phyloP scores from a whole-genome alignment of 1,139 yeast species.

The Taphrina wiesneri region DNA sequence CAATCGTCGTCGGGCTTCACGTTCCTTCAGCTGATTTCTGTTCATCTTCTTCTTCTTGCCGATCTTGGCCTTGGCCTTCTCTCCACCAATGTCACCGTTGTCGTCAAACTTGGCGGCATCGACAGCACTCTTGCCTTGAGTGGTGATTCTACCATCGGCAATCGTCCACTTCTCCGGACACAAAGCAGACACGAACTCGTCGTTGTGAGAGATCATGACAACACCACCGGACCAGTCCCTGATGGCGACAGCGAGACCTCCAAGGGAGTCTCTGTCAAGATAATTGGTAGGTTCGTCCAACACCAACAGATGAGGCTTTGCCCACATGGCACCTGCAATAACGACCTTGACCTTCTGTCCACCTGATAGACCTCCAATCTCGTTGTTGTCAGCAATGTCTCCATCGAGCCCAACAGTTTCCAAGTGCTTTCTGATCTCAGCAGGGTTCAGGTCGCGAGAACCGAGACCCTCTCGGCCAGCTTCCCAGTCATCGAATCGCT shows the following conservation, averaged over 20 bases:
- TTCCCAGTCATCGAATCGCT: constrained; percentile 95
- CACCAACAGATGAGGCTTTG: constrained; percentile 95
- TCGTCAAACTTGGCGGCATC: constrained; percentile 82
- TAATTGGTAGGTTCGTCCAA: constrained; percentile 98
- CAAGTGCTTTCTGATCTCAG: constrained; percentile 91
- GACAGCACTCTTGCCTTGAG: constrained; percentile 74
- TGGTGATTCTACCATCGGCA: constrained; percentile 84
- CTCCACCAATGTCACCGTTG: constrained; percentile 51
- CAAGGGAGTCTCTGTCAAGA: constrained; percentile 94
- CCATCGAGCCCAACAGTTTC: constrained; percentile 97
- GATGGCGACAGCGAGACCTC: constrained; percentile 95
- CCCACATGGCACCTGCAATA: constrained; percentile 99
- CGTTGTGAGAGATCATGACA: constrained; percentile 96
- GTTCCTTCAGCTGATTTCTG: constrained; percentile 88
- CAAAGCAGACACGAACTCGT: constrained; percentile 93
- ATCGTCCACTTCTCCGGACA: constrained; percentile 99
- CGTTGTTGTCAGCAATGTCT: constrained; percentile 97
- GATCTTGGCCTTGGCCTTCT: constrained; percentile 63
- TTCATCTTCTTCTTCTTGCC: constrained; percentile 84
- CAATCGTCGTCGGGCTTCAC: constrained; percentile 90
- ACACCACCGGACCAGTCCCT: constrained; percentile 99
- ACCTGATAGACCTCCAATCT: constrained; percentile 93
- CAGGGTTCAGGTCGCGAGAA: constrained; percentile 86
- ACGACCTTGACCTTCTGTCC: constrained; percentile 98
- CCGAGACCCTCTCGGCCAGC: constrained; percentile 99